Evolutionary conservation across 2,329 filamentous ascomycete species (phyloP).

Genomic region (Paramyrothecium sp.): DNA sequence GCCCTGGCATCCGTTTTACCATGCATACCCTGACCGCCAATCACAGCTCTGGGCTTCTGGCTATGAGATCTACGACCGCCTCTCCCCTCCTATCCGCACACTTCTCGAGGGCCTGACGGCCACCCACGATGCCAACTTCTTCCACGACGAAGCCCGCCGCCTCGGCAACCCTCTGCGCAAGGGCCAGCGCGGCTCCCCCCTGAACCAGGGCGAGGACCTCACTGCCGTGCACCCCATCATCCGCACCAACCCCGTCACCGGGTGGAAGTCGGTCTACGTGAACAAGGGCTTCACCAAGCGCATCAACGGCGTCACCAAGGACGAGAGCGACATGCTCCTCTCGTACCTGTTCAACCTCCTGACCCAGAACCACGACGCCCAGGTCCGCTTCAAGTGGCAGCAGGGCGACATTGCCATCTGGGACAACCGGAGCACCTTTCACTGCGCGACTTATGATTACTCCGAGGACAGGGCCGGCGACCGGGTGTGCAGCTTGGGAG

Average conservation of each 20-base stretch:
- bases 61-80: conserved; percentile 57
- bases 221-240: conserved; percentile 51
- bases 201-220: conserved; percentile 54
- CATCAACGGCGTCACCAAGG: conserved; percentile 53
- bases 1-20: not conserved
- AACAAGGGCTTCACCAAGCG: conserved; percentile 51
- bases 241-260: conserved; percentile 59
- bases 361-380: conserved; percentile 55
- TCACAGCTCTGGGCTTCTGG: conserved; percentile 59
- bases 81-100: conserved; percentile 45
- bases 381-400: conserved; percentile 53
- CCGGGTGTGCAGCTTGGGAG: conserved; percentile 39
- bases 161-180: conserved; percentile 44
- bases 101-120: conserved; percentile 49
- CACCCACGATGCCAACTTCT: conserved; percentile 45
- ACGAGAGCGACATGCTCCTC: conserved; percentile 53
- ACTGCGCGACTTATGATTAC: conserved; percentile 63
- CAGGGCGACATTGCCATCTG: conserved; percentile 60
- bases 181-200: conserved; percentile 48
- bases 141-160: conserved; percentile 46
- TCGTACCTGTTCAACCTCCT: conserved; percentile 46
- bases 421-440: conserved; percentile 58
- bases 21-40: not conserved
- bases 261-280: conserved; percentile 54
- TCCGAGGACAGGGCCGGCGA: conserved; percentile 39